Evolutionary conservation across 208 protist genomes (phyloP), one percentile per base, ranked within the genome.

Genomic region (Tritrichomonas musculus): DNA sequence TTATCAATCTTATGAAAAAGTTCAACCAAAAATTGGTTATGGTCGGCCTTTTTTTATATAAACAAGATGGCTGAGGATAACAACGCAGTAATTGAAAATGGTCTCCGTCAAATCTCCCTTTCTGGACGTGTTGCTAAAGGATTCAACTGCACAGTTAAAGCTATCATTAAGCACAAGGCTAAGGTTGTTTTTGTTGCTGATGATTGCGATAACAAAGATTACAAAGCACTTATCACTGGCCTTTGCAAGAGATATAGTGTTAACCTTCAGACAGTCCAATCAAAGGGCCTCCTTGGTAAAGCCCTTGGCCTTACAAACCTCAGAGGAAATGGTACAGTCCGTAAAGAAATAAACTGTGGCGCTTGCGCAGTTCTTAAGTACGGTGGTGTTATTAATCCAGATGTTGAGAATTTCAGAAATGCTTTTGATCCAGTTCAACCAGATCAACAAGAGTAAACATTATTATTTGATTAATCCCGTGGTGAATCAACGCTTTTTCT

Each of bases 71-170:
- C n/a, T n/a, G n/a, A n/a, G n/a, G n/a, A n/a, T n/a, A 77, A 77
- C 69, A 82, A 47, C 41, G n/a, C n/a, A n/a, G 41, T 82, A n/a
- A 82, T 82, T 41, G 73, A 82, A 44, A 11, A 49, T 36, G 73
- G 73, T 82, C 73, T 82, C 73, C 73, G 41, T 36, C 73, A 82
- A 44, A 82, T 82, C 73, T 53, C 47, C 41, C 73, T 82, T 44
- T 82, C 73, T 30, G 73, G 73, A 20, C n/a, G 14, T 11, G 73
- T 82, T 30, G 73, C 73, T 30, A 82, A 82, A 36, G 73, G 73
- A 25, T 14, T 82, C 73, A 82, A 82, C n/a, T 82, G 73, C 73
- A 82, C 73, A 50, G 41, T 82, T 36, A 82, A 82, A 20, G 73
- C 73, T 82, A 82, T 82, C 73, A 25, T 82, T 50, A 82, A 82